Evolutionary conservation across 177 flowering plant species (phyloP), one percentile per base, ranked within the genome.

Genomic region (Vitis hybrid): DNA sequence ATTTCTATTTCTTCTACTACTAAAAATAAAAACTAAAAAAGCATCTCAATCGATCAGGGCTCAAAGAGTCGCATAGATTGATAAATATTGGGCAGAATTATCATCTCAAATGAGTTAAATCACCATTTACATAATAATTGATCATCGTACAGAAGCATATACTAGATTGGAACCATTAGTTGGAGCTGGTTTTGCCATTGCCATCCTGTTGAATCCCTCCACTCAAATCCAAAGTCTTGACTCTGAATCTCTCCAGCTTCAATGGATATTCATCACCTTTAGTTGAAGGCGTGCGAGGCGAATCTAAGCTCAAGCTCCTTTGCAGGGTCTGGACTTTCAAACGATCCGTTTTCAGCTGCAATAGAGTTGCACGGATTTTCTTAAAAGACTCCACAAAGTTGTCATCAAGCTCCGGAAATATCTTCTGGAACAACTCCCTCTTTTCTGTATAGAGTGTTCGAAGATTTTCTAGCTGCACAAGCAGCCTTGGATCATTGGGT

Each of bases 261-360:
- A 70, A 11, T 6, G 66, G 64, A 48, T 22, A 15, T 29, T 62
- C 70, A 1, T 59, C 70, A 2, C 64, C 55, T 3, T 29, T 53
- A 2, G 51, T 49, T 2, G 29, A 10, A 1, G 18, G 59, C 45
- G 51, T 45, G 18, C 65, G 48, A 13, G 58, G 69, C 3, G 82
- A 74, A 8, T 76, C 75, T 18, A 81, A n/a, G 77, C 84, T 81
- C 60, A 76, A 22, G 57, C 81, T 78, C 66, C 79, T 68, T 15
- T 51, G 62, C 76, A 81, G 2, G 13, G 50, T 72, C 12, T 22
- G 5, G 14, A 16, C 52, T 5, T 65, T 22, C 31, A 2, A 22
- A 4, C n/a, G 11, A 12, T 48, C 51, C 33, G 45, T 53, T 18
- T 51, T 55, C 16, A 2, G 20, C 2, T 18, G 19, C 15, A 29